Evolutionary conservation across 306 rosid species (phyloP).

Genomic region (Vigna unguiculata): DNA sequence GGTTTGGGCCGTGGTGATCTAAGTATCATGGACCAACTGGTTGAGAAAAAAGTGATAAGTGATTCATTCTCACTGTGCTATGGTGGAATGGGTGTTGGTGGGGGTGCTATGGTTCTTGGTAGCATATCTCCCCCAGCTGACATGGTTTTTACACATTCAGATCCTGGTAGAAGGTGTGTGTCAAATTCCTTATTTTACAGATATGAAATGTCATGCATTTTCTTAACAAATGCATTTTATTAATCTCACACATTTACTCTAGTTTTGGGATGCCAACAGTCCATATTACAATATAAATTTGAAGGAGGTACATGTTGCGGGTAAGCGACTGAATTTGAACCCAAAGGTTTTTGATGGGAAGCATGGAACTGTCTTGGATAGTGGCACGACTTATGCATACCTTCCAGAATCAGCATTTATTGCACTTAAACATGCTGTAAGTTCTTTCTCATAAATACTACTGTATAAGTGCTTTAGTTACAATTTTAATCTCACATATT

Average conservation of each 20-base stretch:
- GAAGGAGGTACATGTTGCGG: conserved; percentile 94
- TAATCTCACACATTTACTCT: conserved; percentile 96
- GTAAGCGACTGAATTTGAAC: conserved; percentile 70
- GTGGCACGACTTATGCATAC: conserved; percentile 97
- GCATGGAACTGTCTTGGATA: conserved; percentile 90
- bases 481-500: conserved; percentile 23
- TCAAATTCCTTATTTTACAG: conserved; percentile 38
- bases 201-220: conserved; percentile 56
- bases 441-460: conserved; percentile 43
- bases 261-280: conserved; percentile 99
- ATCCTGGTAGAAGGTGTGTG: conserved; percentile 85
- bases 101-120: conserved; percentile 99
- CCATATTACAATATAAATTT: conserved; percentile 93
- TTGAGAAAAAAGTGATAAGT: conserved; percentile 73
- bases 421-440: conserved; percentile 87
- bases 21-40: conserved; percentile 91
- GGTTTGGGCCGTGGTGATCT: conserved; percentile 93
- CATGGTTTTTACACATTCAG: conserved; percentile 78
- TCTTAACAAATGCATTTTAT: conserved; percentile 68
- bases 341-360: conserved; percentile 79
- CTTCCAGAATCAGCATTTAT: conserved; percentile 77
- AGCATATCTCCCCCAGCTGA: conserved; percentile 75
- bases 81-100: conserved; percentile 98
- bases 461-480: neutral
- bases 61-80: conserved; percentile 96